Evolutionary conservation across 2,329 filamentous ascomycete species (phyloP).

Genomic region (Cladosporium velox): DNA sequence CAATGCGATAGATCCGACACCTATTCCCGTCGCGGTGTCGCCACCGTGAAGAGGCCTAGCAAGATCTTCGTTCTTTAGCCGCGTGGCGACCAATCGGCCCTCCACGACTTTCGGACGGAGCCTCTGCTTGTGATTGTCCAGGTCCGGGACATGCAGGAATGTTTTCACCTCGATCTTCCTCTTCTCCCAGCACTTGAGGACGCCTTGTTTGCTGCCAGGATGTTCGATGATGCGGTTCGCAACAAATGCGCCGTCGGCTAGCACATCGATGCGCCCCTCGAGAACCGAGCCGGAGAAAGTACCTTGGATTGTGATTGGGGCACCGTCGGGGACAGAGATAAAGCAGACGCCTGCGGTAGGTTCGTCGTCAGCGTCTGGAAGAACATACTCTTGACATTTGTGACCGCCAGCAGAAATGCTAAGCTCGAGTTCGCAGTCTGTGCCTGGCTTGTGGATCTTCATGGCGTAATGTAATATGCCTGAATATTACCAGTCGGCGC

Average conservation of each 20-base stretch:
- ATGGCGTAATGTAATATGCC: constrained; percentile 31
- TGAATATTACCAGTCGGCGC: neutral
- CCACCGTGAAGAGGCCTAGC: constrained; percentile 1
- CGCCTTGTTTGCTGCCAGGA: constrained; percentile 22
- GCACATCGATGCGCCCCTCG: constrained; percentile 37
- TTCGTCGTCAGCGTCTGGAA: constrained; percentile 35
- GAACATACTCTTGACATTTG: constrained; percentile 38
- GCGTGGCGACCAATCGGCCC: constrained; percentile 27
- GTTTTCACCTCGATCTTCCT: constrained; percentile 26
- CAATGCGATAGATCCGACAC: constrained; percentile 28
- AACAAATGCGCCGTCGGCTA: constrained; percentile 42
- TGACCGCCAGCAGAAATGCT: constrained; percentile 31
- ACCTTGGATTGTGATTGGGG: constrained; percentile 37
- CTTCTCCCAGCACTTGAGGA: constrained; percentile 22
- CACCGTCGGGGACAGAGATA: constrained; percentile 37
- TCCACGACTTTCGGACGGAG: constrained; percentile 25
- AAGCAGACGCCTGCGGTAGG: constrained; percentile 37
- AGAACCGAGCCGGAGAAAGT: constrained; percentile 39
- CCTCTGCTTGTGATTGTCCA: neutral
- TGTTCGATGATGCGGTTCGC: constrained; percentile 27
- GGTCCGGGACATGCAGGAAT: constrained; percentile 8
- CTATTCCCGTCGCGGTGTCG: constrained; percentile 11
- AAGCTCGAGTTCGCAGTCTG: constrained; percentile 39
- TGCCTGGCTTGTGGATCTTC: constrained; percentile 40
- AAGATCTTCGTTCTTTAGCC: constrained; percentile 10